Base-by-base conservation (phyloP, 768 basidiomycete genomes). In the Pluteus cervinus region DNA sequence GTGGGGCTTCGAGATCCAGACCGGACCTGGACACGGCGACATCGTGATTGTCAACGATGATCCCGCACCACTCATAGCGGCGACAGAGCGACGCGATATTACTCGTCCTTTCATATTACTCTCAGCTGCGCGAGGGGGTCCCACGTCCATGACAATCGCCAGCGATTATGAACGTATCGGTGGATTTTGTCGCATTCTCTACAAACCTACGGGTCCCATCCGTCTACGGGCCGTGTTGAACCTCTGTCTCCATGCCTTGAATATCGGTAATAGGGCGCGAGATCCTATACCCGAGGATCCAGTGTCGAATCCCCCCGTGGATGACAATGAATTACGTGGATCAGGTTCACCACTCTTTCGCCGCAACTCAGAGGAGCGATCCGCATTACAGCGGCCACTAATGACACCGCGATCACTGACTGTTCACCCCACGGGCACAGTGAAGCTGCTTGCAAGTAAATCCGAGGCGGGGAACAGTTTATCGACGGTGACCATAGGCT, bases 161-260 rank as follows among this genome's bases (percentile, higher is more conserved):
- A 72, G 66, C 40, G 79, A 86, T 15, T 81, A 86, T 52, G 87
- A 90, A 53, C 68, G 69, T 29, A 75, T 81, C 8, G 92, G 92
- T 7, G 91, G 91, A 18, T 86, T 88, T 58, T 90, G 86, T 57
- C 81, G 86, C n/a, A 67, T 90, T 16, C 61, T 93, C 9, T 86
- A 82, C 72, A 97, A 96, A 55, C 92, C 92, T 7, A 80, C 80
- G 17, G 89, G 91, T 2, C 92, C 92, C 3, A 74, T 76, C 29
- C 76, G 82, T 15, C 69, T 94, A 39, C 71, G 79, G 18, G 55
- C 69, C 4, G 71, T 79, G 16, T 62, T 93, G 42, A 81, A 79
- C 50, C 71, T 81, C 7, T 73, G 74, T 53, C 40, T 81, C 17
- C 72, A 79, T 52, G 65, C 72, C 4, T 58, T 76, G 31, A 73